Conservation (phyloP, 495 filamentous ascomycete species). For the Neurospora sublineolata region DNA sequence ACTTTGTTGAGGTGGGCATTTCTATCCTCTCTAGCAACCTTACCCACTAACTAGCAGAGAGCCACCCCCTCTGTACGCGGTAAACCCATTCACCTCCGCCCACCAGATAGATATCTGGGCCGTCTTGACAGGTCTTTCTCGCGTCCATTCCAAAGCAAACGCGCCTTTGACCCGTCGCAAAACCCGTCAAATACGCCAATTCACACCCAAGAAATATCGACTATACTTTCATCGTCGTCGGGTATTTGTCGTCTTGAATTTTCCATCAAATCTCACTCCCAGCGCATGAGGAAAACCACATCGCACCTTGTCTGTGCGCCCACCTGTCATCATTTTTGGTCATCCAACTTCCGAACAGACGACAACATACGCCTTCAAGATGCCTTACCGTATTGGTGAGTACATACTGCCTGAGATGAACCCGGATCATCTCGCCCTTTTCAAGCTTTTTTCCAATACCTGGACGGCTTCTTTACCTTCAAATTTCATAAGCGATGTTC, state of each 20-base stretch:
- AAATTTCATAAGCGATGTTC: background rate
- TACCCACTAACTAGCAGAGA: background rate
- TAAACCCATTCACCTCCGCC: background rate
- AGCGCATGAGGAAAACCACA: background rate
- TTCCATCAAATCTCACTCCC: too few species aligned
- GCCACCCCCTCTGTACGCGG: background rate
- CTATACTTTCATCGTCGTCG: background rate
- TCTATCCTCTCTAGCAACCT: background rate
- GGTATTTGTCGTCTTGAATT: background rate
- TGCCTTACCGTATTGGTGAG: slow-evolving; percentile 30
- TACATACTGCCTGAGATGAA: slow-evolving; percentile 1
- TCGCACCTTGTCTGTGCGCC: background rate
- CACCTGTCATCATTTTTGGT: background rate
- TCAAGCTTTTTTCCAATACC: background rate
- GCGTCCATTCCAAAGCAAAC: background rate
- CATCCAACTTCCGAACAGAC: background rate
- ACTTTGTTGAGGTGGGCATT: background rate
- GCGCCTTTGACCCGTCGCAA: background rate
- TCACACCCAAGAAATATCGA: background rate
- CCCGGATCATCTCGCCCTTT: background rate
- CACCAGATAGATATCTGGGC: background rate
- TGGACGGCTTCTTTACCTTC: background rate
- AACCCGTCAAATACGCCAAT: background rate
- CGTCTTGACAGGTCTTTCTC: background rate
- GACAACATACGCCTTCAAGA: slow-evolving; percentile 1